Conservation (phyloP, 2,329 filamentous ascomycete genomes). For the Aspergillus thermomutatus region DNA sequence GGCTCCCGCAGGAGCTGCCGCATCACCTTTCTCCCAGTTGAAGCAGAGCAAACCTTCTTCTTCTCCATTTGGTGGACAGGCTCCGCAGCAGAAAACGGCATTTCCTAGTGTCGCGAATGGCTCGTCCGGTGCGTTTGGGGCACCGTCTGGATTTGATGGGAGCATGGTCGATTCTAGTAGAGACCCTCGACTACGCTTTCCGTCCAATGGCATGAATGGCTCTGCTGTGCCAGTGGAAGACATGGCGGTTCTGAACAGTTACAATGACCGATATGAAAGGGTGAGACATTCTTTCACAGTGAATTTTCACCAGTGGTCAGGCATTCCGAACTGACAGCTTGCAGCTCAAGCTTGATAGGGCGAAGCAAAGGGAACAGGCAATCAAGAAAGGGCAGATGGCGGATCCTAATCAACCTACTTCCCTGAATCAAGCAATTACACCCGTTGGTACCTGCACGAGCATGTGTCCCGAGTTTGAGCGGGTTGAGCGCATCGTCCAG, state of each 20-base stretch:
- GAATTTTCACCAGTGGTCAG: not conserved
- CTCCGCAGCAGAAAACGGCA: constrained; percentile 16
- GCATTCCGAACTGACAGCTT: constrained; percentile 1
- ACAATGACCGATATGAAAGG: constrained; percentile 37
- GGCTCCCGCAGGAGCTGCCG: not conserved
- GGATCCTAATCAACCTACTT: constrained; percentile 59
- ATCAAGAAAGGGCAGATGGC: constrained; percentile 54
- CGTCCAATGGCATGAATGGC: constrained; percentile 3
- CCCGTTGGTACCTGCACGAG: constrained; percentile 59
- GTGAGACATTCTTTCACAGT: constrained; percentile 19
- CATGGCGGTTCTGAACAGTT: constrained; percentile 19
- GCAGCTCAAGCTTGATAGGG: constrained; percentile 50
- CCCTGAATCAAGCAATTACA: constrained; percentile 59
- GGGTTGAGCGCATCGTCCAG: constrained; percentile 59
- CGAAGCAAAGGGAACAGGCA: constrained; percentile 49
- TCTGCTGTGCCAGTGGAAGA: constrained; percentile 21
- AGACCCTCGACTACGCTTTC: constrained; percentile 13
- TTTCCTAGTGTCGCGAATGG: constrained; percentile 19
- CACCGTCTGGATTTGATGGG: constrained; percentile 12
- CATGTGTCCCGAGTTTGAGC: constrained; percentile 64
- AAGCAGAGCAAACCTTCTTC: constrained; percentile 16
- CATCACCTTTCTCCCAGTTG: constrained; percentile 26
- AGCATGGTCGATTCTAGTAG: constrained; percentile 12
- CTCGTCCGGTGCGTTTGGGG: constrained; percentile 11
- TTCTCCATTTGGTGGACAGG: constrained; percentile 14